phyloP scores from a whole-genome alignment of 768 basidiomycete species.

The Lactarius tabidus region DNA sequence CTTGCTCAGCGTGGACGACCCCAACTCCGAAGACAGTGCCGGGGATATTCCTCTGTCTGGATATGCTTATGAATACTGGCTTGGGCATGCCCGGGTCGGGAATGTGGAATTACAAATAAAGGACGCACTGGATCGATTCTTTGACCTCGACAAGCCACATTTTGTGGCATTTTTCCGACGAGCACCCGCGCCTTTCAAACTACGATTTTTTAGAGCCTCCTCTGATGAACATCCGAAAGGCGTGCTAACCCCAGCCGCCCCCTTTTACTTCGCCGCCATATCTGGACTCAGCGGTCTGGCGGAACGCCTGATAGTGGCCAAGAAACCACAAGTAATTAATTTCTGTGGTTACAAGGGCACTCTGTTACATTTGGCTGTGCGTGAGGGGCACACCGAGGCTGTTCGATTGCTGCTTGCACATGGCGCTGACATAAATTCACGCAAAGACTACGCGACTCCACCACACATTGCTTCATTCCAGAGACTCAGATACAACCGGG shows the following conservation, averaged over 20 bases:
- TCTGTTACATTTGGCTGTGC: background rate
- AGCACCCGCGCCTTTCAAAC: too few relatives aligned
- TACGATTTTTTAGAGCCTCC: too few relatives aligned
- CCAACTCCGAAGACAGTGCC: background rate
- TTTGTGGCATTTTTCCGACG: too few relatives aligned
- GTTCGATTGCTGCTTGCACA: background rate
- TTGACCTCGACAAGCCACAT: background rate
- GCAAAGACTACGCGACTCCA: background rate
- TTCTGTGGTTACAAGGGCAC: background rate
- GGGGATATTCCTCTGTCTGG: background rate
- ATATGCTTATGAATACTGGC: background rate
- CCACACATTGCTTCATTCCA: background rate
- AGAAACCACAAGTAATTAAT: background rate
- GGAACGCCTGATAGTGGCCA: background rate
- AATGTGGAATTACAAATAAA: too few relatives aligned
- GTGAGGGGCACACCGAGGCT: background rate
- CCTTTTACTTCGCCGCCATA: background rate
- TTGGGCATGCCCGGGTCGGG: background rate
- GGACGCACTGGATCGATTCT: background rate
- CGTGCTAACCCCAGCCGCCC: too few relatives aligned
- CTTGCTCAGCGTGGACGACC: background rate
- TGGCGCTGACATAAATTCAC: too few relatives aligned
- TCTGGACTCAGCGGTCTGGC: background rate
- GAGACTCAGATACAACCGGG: too few relatives aligned
- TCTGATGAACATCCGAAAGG: too few relatives aligned